phyloP scores from a whole-genome alignment of 768 basidiomycete species.

The Baorangia bicolor region DNA sequence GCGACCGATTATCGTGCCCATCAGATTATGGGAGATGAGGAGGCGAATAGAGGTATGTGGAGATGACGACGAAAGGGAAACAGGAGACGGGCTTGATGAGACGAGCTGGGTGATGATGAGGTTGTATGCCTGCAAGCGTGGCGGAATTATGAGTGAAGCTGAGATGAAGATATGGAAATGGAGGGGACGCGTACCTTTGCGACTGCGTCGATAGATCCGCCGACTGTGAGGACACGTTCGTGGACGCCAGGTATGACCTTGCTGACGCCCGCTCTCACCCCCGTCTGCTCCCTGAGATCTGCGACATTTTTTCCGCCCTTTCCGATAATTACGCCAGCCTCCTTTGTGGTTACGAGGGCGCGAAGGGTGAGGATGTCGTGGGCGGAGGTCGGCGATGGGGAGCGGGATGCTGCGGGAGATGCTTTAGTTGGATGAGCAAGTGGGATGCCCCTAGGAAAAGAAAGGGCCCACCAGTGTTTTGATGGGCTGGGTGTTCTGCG shows the following conservation, averaged over 20 bases:
- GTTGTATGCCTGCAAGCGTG: slow-evolving; percentile 72
- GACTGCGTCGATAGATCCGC: slow-evolving; percentile 88
- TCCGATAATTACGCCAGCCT: slow-evolving; percentile 96
- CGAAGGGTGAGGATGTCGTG: slow-evolving; percentile 85
- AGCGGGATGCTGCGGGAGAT: slow-evolving; percentile 68
- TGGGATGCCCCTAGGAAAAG: slow-evolving; percentile 17
- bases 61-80: slow-evolving; percentile 64
- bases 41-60: slow-evolving; percentile 89
- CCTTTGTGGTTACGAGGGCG: slow-evolving; percentile 94
- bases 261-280: slow-evolving; percentile 98
- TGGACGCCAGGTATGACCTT: slow-evolving; percentile 98
- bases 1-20: slow-evolving; percentile 98
- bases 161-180: not conserved
- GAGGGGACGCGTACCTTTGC: slow-evolving; percentile 61
- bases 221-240: slow-evolving; percentile 95
- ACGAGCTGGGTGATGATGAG: slow-evolving; percentile 93
- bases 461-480: slow-evolving; percentile 50
- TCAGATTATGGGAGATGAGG: slow-evolving; percentile 97
- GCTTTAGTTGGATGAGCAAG: slow-evolving; percentile 32
- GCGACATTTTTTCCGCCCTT: slow-evolving; percentile 98
- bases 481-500: slow-evolving; percentile 56
- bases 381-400: slow-evolving; percentile 60
- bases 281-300: slow-evolving; percentile 91
- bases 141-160: slow-evolving; percentile 13
- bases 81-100: slow-evolving; percentile 68